phyloP scores from a whole-genome alignment of 2,329 filamentous ascomycete genomes.

The Arthrobotrys conoides region DNA sequence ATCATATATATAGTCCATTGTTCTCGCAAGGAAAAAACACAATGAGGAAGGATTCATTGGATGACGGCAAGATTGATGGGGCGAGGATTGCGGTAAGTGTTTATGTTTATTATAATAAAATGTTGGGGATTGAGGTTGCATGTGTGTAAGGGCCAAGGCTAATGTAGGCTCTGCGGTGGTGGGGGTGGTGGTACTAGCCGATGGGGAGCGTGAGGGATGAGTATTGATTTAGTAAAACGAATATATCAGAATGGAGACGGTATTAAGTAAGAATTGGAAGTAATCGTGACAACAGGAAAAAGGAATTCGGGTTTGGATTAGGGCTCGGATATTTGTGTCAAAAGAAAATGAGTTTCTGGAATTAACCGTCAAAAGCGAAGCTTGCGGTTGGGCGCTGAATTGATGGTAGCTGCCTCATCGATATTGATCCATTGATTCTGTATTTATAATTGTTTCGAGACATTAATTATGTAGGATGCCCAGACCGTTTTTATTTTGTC shows the following conservation, averaged over 20 bases:
- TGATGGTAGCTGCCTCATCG: too few species aligned
- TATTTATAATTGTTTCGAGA: slow-evolving; percentile 1
- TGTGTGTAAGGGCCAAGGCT: background rate
- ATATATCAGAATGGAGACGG: background rate
- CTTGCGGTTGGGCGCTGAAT: slow-evolving; percentile 24
- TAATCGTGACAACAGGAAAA: background rate
- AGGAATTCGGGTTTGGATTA: background rate
- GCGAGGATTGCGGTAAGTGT: slow-evolving; percentile 45
- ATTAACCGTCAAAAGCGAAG: slow-evolving; percentile 37
- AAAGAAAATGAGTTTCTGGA: background rate
- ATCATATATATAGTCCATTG: slow-evolving; percentile 19
- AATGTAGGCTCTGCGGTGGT: slow-evolving; percentile 8
- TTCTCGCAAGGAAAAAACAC: slow-evolving; percentile 48
- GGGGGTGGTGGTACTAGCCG: slow-evolving; percentile 35
- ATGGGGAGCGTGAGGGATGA: slow-evolving; percentile 52
- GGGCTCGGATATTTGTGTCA: background rate
- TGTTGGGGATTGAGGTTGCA: background rate
- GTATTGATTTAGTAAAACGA: slow-evolving; percentile 21
- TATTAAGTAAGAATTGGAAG: background rate
- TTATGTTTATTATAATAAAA: background rate
- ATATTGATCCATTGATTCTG: background rate
- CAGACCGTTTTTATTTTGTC: background rate
- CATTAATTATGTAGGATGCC: background rate
- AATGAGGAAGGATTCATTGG: slow-evolving; percentile 48
- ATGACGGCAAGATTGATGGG: slow-evolving; percentile 46